Evolutionary conservation across 768 basidiomycete genomes (phyloP).

Genomic region (Mycena pura): DNA sequence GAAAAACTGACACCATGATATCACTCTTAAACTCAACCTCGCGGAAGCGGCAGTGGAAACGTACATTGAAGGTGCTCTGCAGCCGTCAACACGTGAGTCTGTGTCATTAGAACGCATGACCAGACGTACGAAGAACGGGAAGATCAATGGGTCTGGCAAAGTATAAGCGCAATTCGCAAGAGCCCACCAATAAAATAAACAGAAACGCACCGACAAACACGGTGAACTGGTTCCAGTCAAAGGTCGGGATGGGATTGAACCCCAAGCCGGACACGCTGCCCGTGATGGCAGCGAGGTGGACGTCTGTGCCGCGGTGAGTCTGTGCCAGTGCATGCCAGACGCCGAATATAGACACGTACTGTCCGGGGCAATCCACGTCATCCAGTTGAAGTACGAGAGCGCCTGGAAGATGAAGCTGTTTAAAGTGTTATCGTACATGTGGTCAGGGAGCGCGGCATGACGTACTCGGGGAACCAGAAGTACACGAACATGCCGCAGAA

Average conservation of each 20-base stretch:
- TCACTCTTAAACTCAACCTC: not conserved
- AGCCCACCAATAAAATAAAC: too few relatives aligned
- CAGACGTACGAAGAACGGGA: slow-evolving; percentile 42
- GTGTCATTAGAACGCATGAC: not conserved
- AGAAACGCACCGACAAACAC: not conserved
- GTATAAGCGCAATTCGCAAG: too few relatives aligned
- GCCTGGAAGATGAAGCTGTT: slow-evolving; percentile 43
- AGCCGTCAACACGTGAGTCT: not conserved
- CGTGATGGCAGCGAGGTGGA: slow-evolving; percentile 37
- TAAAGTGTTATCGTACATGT: slow-evolving; percentile 31
- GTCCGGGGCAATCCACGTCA: slow-evolving; percentile 46
- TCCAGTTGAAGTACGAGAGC: slow-evolving; percentile 42
- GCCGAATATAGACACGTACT: too few relatives aligned
- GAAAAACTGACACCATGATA: not conserved
- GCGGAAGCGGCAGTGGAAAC: not conserved
- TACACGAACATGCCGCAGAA: slow-evolving; percentile 41
- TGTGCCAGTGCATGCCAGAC: too few relatives aligned
- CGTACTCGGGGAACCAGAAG: too few relatives aligned
- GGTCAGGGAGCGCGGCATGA: too few relatives aligned
- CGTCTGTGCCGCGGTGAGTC: slow-evolving; percentile 18
- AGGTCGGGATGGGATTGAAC: slow-evolving; percentile 34
- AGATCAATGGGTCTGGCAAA: slow-evolving; percentile 34
- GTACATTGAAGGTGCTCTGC: slow-evolving; percentile 11
- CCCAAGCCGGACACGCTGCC: slow-evolving; percentile 41
- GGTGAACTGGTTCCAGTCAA: slow-evolving; percentile 42